Conservation (phyloP, 2,329 filamentous ascomycete species). For the Aspergillus fumigatiaffinis region DNA sequence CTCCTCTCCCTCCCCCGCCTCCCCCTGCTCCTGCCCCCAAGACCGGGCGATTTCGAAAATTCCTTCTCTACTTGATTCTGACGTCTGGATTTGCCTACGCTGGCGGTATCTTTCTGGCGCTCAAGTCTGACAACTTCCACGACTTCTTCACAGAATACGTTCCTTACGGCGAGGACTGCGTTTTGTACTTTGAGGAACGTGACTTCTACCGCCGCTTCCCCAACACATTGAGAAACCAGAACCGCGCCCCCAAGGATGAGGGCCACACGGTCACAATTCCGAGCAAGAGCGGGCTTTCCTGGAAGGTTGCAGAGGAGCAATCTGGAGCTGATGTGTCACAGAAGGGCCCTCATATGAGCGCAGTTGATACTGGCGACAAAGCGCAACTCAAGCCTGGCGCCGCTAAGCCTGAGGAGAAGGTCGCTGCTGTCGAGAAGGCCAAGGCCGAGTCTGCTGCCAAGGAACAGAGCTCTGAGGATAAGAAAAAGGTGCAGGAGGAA, state of each 20-base stretch:
- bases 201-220: slow-evolving; percentile 88
- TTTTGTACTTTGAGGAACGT: slow-evolving; percentile 91
- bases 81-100: slow-evolving; percentile 75
- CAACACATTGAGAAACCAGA: slow-evolving; percentile 47
- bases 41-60: slow-evolving; percentile 70
- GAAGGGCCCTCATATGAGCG: slow-evolving; percentile 47
- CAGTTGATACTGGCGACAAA: slow-evolving; percentile 27
- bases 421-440: slow-evolving; percentile 24
- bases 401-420: slow-evolving; percentile 27
- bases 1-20: slow-evolving; percentile 36
- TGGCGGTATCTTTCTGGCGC: slow-evolving; percentile 86
- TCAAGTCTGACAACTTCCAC: slow-evolving; percentile 95
- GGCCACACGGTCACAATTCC: slow-evolving; percentile 77
- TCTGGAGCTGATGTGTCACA: slow-evolving; percentile 56
- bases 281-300: slow-evolving; percentile 78
- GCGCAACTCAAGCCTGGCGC: slow-evolving; percentile 23
- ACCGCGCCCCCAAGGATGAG: slow-evolving; percentile 44
- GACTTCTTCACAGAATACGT: slow-evolving; percentile 98
- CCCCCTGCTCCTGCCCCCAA: slow-evolving; percentile 54
- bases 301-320: slow-evolving; percentile 65
- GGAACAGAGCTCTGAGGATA: slow-evolving; percentile 25
- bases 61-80: slow-evolving; percentile 71
- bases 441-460: slow-evolving; percentile 29
- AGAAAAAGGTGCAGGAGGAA: slow-evolving; percentile 27
- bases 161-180: slow-evolving; percentile 88